Percentiles rank a stretch among this genome's conserved stretches.
These are phyloP conservation scores for Leucocoprinus leucothites DNA, from an alignment of 768 basidiomycete species.

Conservation along the genomic window DNA sequence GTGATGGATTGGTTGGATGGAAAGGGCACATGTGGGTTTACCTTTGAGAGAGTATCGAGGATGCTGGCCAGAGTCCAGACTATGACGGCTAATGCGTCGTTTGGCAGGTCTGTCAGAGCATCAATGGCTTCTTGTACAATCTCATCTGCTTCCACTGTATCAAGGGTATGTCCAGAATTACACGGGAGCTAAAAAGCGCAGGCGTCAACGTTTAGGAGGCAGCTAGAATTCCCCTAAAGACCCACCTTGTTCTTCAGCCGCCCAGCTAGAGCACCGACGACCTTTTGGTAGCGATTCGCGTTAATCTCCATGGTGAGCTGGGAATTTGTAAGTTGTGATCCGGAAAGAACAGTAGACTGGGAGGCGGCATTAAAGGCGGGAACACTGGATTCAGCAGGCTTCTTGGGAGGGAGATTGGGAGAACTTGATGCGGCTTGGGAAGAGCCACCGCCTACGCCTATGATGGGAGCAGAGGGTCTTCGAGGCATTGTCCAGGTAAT, in stretches of 20 bases:
- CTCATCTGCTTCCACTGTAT: slow-evolving; percentile 71
- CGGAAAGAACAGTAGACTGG: too few relatives aligned
- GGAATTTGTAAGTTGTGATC: slow-evolving; percentile 26
- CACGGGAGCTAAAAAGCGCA: slow-evolving; percentile 64
- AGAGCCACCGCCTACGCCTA: too few relatives aligned
- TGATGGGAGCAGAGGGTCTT: slow-evolving; percentile 64
- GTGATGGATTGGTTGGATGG: slow-evolving; percentile 5
- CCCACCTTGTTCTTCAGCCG: slow-evolving; percentile 78
- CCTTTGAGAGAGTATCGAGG: slow-evolving; percentile 76
- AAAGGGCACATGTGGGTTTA: slow-evolving; percentile 25
- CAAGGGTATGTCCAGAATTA: slow-evolving; percentile 73
- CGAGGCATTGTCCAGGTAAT: slow-evolving; percentile 42
- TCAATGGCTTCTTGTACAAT: slow-evolving; percentile 75
- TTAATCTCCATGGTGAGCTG: slow-evolving; percentile 16
- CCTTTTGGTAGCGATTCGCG: slow-evolving; percentile 74
- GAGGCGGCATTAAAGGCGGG: slow-evolving; percentile 2
- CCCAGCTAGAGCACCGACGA: slow-evolving; percentile 76
- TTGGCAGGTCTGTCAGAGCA: slow-evolving; percentile 75
- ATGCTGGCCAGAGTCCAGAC: slow-evolving; percentile 75
- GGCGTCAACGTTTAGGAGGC: not conserved
- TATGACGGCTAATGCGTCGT: slow-evolving; percentile 77
- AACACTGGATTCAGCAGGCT: not conserved
- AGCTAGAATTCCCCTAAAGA: too few relatives aligned
- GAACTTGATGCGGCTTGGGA: slow-evolving; percentile 19
- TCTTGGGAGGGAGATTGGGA: not conserved